These are phyloP conservation scores for Rutidosis leptorrhynchoides DNA, from an alignment of 129 eudicot genomes.

Conservation along the genomic window DNA sequence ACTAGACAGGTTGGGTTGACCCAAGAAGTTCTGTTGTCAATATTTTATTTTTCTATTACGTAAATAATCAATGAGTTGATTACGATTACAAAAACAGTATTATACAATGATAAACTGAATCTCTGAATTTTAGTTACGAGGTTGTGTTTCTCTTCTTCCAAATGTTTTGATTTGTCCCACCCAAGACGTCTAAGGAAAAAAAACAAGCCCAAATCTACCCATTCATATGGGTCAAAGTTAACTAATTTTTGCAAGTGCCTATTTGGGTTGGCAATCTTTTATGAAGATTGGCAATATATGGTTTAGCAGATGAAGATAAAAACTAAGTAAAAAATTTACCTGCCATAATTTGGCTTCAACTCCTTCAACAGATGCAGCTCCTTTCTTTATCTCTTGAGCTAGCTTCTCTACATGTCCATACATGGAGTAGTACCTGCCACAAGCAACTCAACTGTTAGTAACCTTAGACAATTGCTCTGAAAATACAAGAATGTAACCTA, in stretches of 20 bases:
- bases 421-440: conserved; percentile 74
- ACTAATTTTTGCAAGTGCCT: neutral
- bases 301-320: neutral
- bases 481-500: neutral
- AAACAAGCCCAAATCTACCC: too few relatives aligned
- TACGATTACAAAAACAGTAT: too few relatives aligned
- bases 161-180: too few relatives aligned
- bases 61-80: too few relatives aligned
- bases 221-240: too few relatives aligned
- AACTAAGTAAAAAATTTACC: conserved; percentile 29
- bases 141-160: too few relatives aligned
- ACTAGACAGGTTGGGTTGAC: too few relatives aligned
- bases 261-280: neutral
- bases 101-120: too few relatives aligned
- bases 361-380: conserved; percentile 84
- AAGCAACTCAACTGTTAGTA: conserved; percentile 19
- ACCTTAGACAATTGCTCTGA: neutral
- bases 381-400: conserved; percentile 78
- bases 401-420: conserved; percentile 86
- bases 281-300: neutral
- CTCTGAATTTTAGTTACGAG: too few relatives aligned
- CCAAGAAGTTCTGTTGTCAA: too few relatives aligned
- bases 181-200: too few relatives aligned
- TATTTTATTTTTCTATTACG: too few relatives aligned
- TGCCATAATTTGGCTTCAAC: conserved; percentile 90